These are phyloP conservation scores for Podosphaera fusca DNA, from an alignment of 2,329 filamentous ascomycete genomes.

Conservation along the genomic window DNA sequence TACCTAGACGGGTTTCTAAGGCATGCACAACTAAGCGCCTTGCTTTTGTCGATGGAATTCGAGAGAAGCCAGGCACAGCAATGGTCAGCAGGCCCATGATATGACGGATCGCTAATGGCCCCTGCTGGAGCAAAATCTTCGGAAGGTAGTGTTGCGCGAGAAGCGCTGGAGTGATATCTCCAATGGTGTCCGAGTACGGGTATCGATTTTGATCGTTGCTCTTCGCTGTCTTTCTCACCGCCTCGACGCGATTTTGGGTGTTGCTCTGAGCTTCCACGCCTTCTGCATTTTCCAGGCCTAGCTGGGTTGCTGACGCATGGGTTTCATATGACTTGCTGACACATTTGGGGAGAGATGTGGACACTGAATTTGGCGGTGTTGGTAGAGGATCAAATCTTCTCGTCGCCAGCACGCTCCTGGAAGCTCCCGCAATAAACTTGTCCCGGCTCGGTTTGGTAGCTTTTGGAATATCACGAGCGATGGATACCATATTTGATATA, in stretches of 20 bases:
- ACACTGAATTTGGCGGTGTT: slow-evolving; percentile 89
- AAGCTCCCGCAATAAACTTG: slow-evolving; percentile 52
- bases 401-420: slow-evolving; percentile 30
- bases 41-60: slow-evolving; percentile 73
- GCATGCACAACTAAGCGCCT: slow-evolving; percentile 80
- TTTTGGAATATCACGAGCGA: slow-evolving; percentile 41
- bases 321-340: slow-evolving; percentile 41
- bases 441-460: slow-evolving; percentile 32
- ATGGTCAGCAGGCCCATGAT: slow-evolving; percentile 89
- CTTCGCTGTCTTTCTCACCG: slow-evolving; percentile 8
- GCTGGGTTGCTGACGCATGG: slow-evolving; percentile 16
- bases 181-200: slow-evolving; percentile 40
- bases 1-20: slow-evolving; percentile 49
- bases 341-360: slow-evolving; percentile 63
- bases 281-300: slow-evolving; percentile 41
- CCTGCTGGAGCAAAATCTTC: slow-evolving; percentile 70
- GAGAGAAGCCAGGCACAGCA: slow-evolving; percentile 76
- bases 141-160: slow-evolving; percentile 79
- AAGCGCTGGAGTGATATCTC: slow-evolving; percentile 64
- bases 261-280: slow-evolving; percentile 72
- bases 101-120: slow-evolving; percentile 79
- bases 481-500: slow-evolving; percentile 42
- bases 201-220: slow-evolving; percentile 8
- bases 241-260: slow-evolving; percentile 35
- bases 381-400: slow-evolving; percentile 41